Percentiles rank a stretch among this genome's conserved stretches.
Conservation (phyloP, 148 eudicot species). For the Rhododendron mucronatum region DNA sequence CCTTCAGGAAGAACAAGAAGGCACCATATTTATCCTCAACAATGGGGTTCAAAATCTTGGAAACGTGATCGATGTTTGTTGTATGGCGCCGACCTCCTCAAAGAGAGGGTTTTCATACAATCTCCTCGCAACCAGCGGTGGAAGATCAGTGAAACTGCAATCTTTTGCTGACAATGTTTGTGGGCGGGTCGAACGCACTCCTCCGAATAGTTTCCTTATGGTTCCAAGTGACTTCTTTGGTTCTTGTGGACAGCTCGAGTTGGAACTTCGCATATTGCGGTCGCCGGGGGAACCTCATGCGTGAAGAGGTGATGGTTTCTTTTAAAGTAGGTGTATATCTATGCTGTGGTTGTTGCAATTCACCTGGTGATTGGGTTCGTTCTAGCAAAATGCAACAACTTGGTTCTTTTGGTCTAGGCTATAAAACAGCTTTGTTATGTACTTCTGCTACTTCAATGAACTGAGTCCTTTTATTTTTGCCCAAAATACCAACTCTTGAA, state of each 20-base stretch:
- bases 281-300: not conserved
- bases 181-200: not conserved
- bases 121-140: conserved; percentile 23
- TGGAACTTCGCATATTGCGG: not conserved
- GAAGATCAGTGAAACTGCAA: conserved; percentile 29
- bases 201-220: not conserved
- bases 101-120: conserved; percentile 29
- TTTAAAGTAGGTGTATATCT: not conserved
- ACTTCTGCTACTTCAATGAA: not conserved
- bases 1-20: conserved; percentile 38
- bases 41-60: conserved; percentile 16
- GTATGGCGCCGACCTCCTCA: conserved; percentile 22
- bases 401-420: not conserved
- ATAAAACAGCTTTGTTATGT: not conserved
- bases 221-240: not conserved
- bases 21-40: conserved; percentile 36
- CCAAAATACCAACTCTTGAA: too few relatives aligned
- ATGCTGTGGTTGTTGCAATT: not conserved
- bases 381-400: not conserved
- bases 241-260: not conserved
- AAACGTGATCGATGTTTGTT: conserved; percentile 26
- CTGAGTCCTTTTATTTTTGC: not conserved
- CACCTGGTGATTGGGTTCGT: not conserved
- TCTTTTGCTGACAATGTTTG: not conserved
- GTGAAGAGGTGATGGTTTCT: not conserved